These are phyloP conservation scores for Gigaspora rosea DNA, from an alignment of 192 early-diverging fungal genomes.

Conservation along the genomic window DNA sequence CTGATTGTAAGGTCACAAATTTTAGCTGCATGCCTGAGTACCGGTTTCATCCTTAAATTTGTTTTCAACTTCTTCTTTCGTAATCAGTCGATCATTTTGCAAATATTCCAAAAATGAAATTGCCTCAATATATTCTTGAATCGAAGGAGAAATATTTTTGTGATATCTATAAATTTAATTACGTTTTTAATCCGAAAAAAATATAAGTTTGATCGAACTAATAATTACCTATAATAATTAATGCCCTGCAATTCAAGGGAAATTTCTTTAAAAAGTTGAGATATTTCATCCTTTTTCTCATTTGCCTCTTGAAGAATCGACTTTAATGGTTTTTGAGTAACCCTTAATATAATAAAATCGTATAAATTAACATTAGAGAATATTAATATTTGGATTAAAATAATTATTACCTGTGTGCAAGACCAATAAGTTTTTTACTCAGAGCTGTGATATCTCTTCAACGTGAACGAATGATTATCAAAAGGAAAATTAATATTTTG, in stretches of 20 bases:
- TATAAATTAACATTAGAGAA: neutral
- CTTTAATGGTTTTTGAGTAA: constrained; percentile 19
- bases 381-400: neutral
- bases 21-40: constrained; percentile 10
- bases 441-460: constrained; percentile 47
- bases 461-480: neutral
- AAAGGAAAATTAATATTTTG: neutral
- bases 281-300: constrained; percentile 37
- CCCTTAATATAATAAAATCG: neutral
- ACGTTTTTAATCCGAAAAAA: neutral
- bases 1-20: neutral
- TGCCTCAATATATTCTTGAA: constrained; percentile 53
- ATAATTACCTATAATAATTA: constrained; percentile 43
- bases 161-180: constrained; percentile 29
- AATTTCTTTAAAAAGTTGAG: constrained; percentile 36
- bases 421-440: constrained; percentile 45
- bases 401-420: constrained; percentile 40
- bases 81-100: constrained; percentile 33
- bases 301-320: constrained; percentile 37
- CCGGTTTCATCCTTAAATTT: constrained; percentile 29
- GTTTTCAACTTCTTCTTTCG: constrained; percentile 33
- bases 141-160: constrained; percentile 39
- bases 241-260: constrained; percentile 40
- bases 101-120: constrained; percentile 46
- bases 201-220: neutral